Evolutionary conservation across 2,329 filamentous ascomycete genomes (phyloP), one percentile per base, ranked within the genome.

Genomic region (Whalleya microplaca): DNA sequence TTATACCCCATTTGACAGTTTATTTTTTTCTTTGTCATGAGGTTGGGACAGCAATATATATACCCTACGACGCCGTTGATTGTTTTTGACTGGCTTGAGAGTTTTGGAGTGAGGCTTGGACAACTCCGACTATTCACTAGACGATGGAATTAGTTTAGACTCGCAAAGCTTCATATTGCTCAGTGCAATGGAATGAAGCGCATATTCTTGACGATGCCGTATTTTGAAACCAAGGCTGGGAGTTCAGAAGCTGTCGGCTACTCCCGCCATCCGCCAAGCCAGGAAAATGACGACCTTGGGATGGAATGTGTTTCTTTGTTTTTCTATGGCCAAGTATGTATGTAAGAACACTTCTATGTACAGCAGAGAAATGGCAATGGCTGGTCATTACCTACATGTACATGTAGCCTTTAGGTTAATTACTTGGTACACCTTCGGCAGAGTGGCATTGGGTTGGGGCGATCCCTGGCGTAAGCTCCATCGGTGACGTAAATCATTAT

Each of bases 1-100:
- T 62, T 62, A 64, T 62, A 62, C 55, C 62, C 46, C 32, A 63
- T 63, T 60, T n/a, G n/a, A n/a, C 57, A 45, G 58, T 60, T 44
- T 19, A 51, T 51, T 50, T 57, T 51, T 54, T 57, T 44, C 20
- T 40, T 29, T 32, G 57, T 41, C 49, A 62, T 44, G 55, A 57
- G 44, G 48, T 45, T 41, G 53, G 52, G 45, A 58, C 53, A 53
- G 41, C 55, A 61, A 44, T 21, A 37, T 37, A 16, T 37, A 48
- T 56, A 45, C 54, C 54, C 48, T 49, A 53, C 18, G 45, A 58
- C 29, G 32, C 41, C 40, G 50, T 59, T 42, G 41, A 56, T 58
- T 49, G 21, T 61, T 57, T 37, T 51, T n/a, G n/a, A n/a, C 50
- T 53, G 23, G 23, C 14, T 37, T 37, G 32, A 37, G 32, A 37